Base-by-base conservation (phyloP, 2,329 filamentous ascomycete species). In the Fusarium proliferatum region DNA sequence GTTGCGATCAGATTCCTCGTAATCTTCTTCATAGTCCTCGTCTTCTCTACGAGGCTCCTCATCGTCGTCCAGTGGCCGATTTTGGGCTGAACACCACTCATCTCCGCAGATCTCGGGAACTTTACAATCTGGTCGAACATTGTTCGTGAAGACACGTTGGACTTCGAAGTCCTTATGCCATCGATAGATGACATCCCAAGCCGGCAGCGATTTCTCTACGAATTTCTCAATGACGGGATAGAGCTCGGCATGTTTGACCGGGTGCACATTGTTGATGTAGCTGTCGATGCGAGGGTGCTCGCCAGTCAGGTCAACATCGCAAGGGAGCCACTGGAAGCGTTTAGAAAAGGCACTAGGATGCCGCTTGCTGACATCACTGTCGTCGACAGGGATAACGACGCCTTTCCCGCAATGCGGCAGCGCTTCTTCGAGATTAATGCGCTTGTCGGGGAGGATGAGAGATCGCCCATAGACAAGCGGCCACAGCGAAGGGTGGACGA, bases 221-320 rank as follows among this genome's bases (percentile, higher is more conserved):
- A 87, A 78, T 30, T 81, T 68, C 59, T 86, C 84, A 16, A 87
- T 76, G 6, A 84, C 72, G 3, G 63, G 66, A 61, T 87, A 88
- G 1, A 87, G 76, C 6, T 62, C 69, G 13, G 73, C 69, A 51
- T 87, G 80, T 5, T 81, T 57, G 2, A 66, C 33, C 0, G 87
- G 87, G 67, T 89, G 86, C 2, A 88, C 76, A 69, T 88, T 88
- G 76, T 89, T 89, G 77, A 88, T 83, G 73, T 89, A 89, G 71
- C 85, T 87, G 6, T 81, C 80, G 33, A 89, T 85, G 11, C 77
- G 82, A 16, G 82, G 80, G 9, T 67, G 75, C 13, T 82, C 77
- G 3, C 80, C 78, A 4, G 79, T 76, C 48, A 88, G 79, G n/a
- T 81, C 76, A 21, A 90, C 81, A 8, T 88, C 84, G 55, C 84